Evolutionary conservation across 2,329 filamentous ascomycete genomes (phyloP).

Genomic region (Fusarium denticulatum): DNA sequence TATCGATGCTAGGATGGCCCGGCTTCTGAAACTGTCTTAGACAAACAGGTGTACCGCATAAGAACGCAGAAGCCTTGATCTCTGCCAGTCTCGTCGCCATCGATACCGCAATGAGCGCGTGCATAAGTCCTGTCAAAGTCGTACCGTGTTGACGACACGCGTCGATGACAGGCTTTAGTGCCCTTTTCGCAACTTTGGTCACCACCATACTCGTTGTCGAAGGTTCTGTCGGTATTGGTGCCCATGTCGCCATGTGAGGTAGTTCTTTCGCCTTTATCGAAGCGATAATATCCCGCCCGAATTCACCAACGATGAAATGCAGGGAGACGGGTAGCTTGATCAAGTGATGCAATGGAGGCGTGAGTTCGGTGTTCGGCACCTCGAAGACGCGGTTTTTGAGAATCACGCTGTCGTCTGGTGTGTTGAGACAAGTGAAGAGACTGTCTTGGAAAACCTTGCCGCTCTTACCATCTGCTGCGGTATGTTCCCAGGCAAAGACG

Average conservation of each 20-base stretch:
- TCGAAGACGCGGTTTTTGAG: slow-evolving; percentile 1
- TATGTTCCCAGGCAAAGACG: slow-evolving; percentile 27
- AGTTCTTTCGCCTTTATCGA: background rate
- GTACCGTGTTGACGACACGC: slow-evolving; percentile 4
- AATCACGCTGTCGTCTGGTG: rapidly evolving
- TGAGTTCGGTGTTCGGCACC: background rate
- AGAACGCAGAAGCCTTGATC: background rate
- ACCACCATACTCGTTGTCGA: background rate
- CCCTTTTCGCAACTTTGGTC: background rate
- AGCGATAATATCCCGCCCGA: background rate
- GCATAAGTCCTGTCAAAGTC: slow-evolving; percentile 12
- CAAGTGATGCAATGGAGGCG: background rate
- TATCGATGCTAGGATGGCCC: background rate
- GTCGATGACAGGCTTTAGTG: background rate
- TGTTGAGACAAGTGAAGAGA: slow-evolving; percentile 1
- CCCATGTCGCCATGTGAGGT: slow-evolving; percentile 2
- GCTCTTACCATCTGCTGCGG: slow-evolving; percentile 17
- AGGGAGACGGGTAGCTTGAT: background rate
- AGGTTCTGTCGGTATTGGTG: background rate
- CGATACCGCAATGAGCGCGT: background rate
- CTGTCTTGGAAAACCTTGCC: slow-evolving; percentile 12
- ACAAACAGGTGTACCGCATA: slow-evolving; percentile 11
- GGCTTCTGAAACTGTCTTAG: background rate
- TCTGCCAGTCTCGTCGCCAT: background rate
- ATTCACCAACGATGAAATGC: background rate